Percentiles rank a stretch among this genome's conserved stretches.
phyloP scores from a whole-genome alignment of 305 asterid genomes.

The Solanum chacoense region DNA sequence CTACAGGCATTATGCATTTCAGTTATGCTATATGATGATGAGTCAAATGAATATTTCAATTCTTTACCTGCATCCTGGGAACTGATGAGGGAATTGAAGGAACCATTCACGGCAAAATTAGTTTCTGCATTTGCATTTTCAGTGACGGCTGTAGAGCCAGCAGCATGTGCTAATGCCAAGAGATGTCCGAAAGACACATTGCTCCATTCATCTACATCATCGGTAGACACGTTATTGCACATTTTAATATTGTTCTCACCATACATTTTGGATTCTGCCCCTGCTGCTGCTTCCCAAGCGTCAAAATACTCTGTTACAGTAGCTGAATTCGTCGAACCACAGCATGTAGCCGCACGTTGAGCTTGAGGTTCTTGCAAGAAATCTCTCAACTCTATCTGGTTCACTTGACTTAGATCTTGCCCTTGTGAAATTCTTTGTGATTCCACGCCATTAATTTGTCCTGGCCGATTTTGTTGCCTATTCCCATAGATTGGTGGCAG shows the following conservation, averaged over 20 bases:
- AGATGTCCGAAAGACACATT: constrained; percentile 31
- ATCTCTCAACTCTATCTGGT: constrained; percentile 9
- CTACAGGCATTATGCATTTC: neutral
- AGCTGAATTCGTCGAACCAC: constrained; percentile 6
- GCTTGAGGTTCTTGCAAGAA: constrained; percentile 13
- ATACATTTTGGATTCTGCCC: constrained; percentile 7
- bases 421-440: constrained; percentile 6
- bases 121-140: constrained; percentile 13
- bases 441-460: constrained; percentile 8
- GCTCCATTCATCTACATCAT: constrained; percentile 15
- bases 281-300: constrained; percentile 11
- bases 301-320: neutral
- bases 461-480: constrained; percentile 13
- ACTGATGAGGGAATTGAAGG: constrained; percentile 4
- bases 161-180: constrained; percentile 42
- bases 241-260: neutral
- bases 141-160: constrained; percentile 14
- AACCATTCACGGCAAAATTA: constrained; percentile 16
- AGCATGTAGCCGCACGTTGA: constrained; percentile 20
- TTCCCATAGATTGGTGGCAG: constrained; percentile 30
- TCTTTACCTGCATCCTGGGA: constrained; percentile 15
- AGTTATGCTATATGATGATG: neutral
- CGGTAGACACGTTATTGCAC: constrained; percentile 6
- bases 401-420: constrained; percentile 6
- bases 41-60: neutral